These are phyloP conservation scores for Podaxis pistillaris DNA, from an alignment of 768 basidiomycete species.

Conservation along the genomic window DNA sequence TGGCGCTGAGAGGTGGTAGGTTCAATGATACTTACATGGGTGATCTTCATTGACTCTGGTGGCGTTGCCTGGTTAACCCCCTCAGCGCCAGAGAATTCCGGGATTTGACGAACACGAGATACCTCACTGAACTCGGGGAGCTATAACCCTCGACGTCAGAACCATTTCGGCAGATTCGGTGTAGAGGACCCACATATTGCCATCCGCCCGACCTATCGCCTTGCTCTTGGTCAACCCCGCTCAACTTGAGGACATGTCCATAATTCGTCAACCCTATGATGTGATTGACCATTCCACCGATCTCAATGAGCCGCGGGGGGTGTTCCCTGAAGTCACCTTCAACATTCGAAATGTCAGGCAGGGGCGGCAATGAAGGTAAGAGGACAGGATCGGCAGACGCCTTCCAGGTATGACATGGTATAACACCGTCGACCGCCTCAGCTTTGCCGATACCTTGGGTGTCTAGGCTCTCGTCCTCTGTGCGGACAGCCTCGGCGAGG, in stretches of 20 bases:
- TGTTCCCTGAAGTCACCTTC: constrained; percentile 21
- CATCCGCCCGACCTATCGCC: constrained; percentile 43
- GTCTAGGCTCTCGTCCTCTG: constrained; percentile 47
- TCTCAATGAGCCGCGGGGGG: constrained; percentile 61
- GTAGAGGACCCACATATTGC: constrained; percentile 61
- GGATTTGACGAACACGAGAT: constrained; percentile 43
- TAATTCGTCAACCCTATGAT: constrained; percentile 79
- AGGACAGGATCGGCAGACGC: constrained; percentile 50
- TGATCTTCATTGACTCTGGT: constrained; percentile 58
- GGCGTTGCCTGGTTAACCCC: constrained; percentile 26
- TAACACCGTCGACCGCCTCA: constrained; percentile 34
- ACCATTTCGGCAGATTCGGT: background rate
- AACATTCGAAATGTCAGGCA: constrained; percentile 48
- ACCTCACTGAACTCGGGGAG: constrained; percentile 74
- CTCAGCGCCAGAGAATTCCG: constrained; percentile 37
- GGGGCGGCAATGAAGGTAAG: constrained; percentile 57
- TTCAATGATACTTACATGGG: constrained; percentile 58
- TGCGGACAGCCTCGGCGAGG: constrained; percentile 35
- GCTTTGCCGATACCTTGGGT: constrained; percentile 34
- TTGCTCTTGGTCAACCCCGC: constrained; percentile 41
- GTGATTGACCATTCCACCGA: constrained; percentile 74
- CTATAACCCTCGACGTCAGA: constrained; percentile 33
- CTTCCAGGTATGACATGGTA: constrained; percentile 65
- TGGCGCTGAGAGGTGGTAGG: background rate
- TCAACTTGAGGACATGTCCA: constrained; percentile 73